A percentile compares a stretch with the other conserved stretches of the same genome.
Conservation (phyloP, 2,329 filamentous ascomycete genomes). For the Neodidymelliopsis sp. region DNA sequence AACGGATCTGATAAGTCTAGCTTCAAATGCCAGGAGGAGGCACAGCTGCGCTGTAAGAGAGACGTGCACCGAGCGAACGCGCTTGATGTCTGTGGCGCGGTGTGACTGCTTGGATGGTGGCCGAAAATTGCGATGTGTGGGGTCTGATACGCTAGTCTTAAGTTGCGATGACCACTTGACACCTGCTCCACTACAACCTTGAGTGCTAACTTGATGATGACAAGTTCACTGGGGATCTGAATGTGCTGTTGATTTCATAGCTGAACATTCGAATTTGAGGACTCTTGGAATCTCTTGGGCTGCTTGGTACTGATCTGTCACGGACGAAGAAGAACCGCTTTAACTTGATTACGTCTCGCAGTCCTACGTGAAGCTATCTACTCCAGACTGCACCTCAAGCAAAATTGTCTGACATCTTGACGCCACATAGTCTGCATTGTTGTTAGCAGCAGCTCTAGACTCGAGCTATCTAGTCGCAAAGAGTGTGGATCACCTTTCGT, state of each 20-base stretch:
- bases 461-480: not conserved
- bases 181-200: slow-evolving; percentile 10
- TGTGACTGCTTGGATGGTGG: not conserved
- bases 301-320: slow-evolving; percentile 8
- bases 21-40: slow-evolving; percentile 20
- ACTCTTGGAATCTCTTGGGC: slow-evolving; percentile 10
- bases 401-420: not conserved
- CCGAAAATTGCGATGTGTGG: slow-evolving; percentile 3
- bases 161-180: slow-evolving; percentile 5
- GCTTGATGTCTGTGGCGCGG: slow-evolving; percentile 18
- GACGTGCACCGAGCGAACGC: not conserved
- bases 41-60: slow-evolving; percentile 8
- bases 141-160: slow-evolving; percentile 1
- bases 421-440: not conserved
- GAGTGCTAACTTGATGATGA: slow-evolving; percentile 6
- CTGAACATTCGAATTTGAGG: not conserved
- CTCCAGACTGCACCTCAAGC: not conserved
- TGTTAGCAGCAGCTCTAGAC: not conserved
- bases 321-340: not conserved
- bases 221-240: not conserved
- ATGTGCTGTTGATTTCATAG: not conserved
- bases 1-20: slow-evolving; percentile 36
- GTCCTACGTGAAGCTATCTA: not conserved
- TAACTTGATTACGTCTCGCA: not conserved
- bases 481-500: slow-evolving; percentile 3